phyloP scores from a whole-genome alignment of 306 rosid genomes.

The Glycine tomentella region DNA sequence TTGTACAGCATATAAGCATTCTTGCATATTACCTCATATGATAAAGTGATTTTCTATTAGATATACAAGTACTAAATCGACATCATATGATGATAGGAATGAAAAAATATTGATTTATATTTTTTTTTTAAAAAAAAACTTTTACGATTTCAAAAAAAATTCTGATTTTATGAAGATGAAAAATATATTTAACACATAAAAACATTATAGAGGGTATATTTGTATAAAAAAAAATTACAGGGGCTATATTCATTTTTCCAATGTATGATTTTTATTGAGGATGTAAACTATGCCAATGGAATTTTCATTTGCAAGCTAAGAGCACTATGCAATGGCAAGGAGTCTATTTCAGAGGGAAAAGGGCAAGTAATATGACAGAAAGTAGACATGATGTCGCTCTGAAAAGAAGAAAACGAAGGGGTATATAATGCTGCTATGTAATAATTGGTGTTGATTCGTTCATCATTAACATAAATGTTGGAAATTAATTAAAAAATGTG shows the following conservation, averaged over 20 bases:
- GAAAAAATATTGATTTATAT: too few species aligned
- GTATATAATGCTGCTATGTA: conserved; percentile 27
- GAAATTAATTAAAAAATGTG: not conserved
- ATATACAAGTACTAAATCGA: too few species aligned
- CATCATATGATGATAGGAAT: too few species aligned
- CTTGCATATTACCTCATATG: too few species aligned
- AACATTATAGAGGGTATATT: too few species aligned
- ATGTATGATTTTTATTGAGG: not conserved
- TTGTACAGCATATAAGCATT: too few species aligned
- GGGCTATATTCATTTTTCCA: not conserved
- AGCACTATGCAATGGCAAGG: conserved; percentile 20
- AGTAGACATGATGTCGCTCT: conserved; percentile 46
- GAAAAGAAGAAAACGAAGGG: conserved; percentile 30
- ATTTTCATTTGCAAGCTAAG: conserved; percentile 6
- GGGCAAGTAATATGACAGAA: conserved; percentile 34
- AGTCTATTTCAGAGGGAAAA: conserved; percentile 21
- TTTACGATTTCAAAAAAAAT: too few species aligned
- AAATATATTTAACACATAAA: too few species aligned
- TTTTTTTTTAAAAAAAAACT: too few species aligned
- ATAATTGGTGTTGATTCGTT: conserved; percentile 41
- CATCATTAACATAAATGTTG: conserved; percentile 27
- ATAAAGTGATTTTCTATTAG: too few species aligned
- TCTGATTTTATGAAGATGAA: too few species aligned
- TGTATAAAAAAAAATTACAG: too few species aligned
- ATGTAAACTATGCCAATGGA: conserved; percentile 35